phyloP scores from a whole-genome alignment of 2,329 filamentous ascomycete species.

The Didymella segeticola region DNA sequence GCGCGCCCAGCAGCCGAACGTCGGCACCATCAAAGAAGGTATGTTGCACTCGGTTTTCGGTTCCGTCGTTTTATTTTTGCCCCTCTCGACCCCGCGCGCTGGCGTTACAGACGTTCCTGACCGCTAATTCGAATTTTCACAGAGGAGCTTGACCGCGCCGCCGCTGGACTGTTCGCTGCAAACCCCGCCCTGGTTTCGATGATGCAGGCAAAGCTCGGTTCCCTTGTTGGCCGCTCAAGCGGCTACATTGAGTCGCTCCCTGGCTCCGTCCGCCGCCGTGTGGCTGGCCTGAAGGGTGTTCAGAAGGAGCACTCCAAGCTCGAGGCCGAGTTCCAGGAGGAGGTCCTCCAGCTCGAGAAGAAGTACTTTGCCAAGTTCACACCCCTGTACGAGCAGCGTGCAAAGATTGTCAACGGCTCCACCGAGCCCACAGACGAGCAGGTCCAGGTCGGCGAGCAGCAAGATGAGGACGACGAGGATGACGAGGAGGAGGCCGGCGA shows the following conservation, averaged over 20 bases:
- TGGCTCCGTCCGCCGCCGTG: conserved; percentile 85
- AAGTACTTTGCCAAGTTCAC: conserved; percentile 99
- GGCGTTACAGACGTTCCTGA: conserved; percentile 33
- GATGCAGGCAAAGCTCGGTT: conserved; percentile 96
- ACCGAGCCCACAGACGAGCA: conserved; percentile 87
- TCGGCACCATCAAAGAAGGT: conserved; percentile 98
- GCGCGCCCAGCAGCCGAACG: conserved; percentile 91
- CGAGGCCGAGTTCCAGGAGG: conserved; percentile 97
- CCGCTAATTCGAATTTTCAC: conserved; percentile 49
- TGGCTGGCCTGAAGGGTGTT: conserved; percentile 94
- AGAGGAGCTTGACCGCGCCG: conserved; percentile 92
- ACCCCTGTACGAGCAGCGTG: conserved; percentile 93
- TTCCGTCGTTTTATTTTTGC: conserved; percentile 20
- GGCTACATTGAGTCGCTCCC: conserved; percentile 98
- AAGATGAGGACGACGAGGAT: conserved; percentile 71
- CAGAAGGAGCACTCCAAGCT: conserved; percentile 99
- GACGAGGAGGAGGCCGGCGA: conserved; percentile 62
- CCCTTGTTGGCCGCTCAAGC: conserved; percentile 91
- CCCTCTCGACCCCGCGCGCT: conserved; percentile 41
- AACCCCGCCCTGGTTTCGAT: conserved; percentile 94
- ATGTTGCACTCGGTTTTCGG: conserved; percentile 38
- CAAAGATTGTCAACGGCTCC: conserved; percentile 87
- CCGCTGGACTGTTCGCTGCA: conserved; percentile 91
- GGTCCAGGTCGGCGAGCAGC: conserved; percentile 83
- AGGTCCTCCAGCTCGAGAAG: conserved; percentile 97